A percentile compares a stretch with the other conserved stretches of the same genome.
phyloP scores from a whole-genome alignment of 2,329 filamentous ascomycete species.

The Venturia asperata region DNA sequence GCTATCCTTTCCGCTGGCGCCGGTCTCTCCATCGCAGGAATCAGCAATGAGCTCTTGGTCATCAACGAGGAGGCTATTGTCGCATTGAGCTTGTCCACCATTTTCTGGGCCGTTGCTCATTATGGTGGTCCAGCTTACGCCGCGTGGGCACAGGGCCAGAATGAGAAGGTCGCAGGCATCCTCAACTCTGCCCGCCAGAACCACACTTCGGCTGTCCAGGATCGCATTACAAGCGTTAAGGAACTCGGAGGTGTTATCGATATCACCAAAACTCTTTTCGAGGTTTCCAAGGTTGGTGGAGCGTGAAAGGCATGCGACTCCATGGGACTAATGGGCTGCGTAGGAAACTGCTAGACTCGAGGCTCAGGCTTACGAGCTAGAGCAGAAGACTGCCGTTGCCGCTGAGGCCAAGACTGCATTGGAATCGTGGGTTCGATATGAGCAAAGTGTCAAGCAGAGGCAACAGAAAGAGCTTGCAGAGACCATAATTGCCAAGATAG shows the following conservation, averaged over 20 bases:
- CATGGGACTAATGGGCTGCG: conserved; percentile 25
- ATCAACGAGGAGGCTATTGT: conserved; percentile 98
- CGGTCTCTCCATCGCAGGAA: conserved; percentile 84
- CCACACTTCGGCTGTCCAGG: conserved; percentile 92
- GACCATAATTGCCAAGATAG: conserved; percentile 90
- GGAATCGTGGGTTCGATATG: conserved; percentile 98
- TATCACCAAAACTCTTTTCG: conserved; percentile 93
- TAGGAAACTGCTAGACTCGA: conserved; percentile 96
- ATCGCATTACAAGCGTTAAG: conserved; percentile 87
- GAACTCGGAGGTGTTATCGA: conserved; percentile 92
- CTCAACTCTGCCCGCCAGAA: conserved; percentile 89
- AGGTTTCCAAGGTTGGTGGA: conserved; percentile 80
- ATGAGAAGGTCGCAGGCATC: conserved; percentile 88
- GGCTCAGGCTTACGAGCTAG: conserved; percentile 91
- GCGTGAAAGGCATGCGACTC: neutral
- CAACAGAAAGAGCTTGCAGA: conserved; percentile 96
- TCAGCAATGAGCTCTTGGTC: conserved; percentile 99
- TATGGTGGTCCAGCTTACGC: conserved; percentile 88
- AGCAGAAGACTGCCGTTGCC: conserved; percentile 90
- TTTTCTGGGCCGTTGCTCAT: conserved; percentile 89
- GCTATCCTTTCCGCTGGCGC: conserved; percentile 92
- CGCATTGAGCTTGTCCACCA: conserved; percentile 82
- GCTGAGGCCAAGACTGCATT: conserved; percentile 90
- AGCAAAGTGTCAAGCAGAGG: conserved; percentile 96
- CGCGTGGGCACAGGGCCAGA: conserved; percentile 85